Evolutionary conservation across 2,329 filamentous ascomycete species (phyloP).

Genomic region (Ophiostoma sp.): DNA sequence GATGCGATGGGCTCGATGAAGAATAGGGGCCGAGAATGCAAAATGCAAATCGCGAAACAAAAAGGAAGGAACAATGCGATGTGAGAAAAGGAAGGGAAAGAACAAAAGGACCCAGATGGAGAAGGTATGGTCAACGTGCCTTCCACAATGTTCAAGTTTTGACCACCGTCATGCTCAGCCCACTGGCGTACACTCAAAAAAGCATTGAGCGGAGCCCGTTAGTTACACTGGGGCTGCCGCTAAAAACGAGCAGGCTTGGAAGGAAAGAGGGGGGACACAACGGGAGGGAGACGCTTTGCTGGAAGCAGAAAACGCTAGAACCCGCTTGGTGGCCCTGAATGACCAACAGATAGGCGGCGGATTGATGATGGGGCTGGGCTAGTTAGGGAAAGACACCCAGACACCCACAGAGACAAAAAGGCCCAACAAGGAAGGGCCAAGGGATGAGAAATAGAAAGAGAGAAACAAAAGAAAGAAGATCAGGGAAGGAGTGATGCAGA

Average conservation of each 20-base stretch:
- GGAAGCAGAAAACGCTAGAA: not conserved
- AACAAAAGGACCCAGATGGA: conserved; percentile 12
- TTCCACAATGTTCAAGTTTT: conserved; percentile 27
- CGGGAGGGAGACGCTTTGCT: conserved; percentile 22
- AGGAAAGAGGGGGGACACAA: conserved; percentile 4
- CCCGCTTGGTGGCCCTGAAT: conserved; percentile 16
- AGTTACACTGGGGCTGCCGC: conserved; percentile 20
- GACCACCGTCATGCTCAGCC: conserved; percentile 27
- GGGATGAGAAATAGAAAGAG: conserved; percentile 8
- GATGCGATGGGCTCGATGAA: not conserved
- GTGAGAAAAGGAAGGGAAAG: not conserved
- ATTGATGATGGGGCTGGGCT: not conserved
- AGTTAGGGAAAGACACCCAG: not conserved
- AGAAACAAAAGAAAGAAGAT: not conserved
- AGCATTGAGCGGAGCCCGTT: conserved; percentile 19
- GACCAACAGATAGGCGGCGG: not conserved
- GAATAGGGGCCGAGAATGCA: not conserved
- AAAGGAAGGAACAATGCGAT: conserved; percentile 1
- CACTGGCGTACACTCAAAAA: conserved; percentile 9
- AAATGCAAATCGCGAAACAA: not conserved
- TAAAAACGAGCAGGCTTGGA: conserved; percentile 23
- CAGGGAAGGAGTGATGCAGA: not conserved
- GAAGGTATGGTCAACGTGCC: conserved; percentile 12
- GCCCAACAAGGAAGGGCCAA: not conserved
- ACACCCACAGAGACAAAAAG: not conserved